phyloP scores from a whole-genome alignment of 1,284 basidiomycete genomes.

The Cryptococcus sp. region DNA sequence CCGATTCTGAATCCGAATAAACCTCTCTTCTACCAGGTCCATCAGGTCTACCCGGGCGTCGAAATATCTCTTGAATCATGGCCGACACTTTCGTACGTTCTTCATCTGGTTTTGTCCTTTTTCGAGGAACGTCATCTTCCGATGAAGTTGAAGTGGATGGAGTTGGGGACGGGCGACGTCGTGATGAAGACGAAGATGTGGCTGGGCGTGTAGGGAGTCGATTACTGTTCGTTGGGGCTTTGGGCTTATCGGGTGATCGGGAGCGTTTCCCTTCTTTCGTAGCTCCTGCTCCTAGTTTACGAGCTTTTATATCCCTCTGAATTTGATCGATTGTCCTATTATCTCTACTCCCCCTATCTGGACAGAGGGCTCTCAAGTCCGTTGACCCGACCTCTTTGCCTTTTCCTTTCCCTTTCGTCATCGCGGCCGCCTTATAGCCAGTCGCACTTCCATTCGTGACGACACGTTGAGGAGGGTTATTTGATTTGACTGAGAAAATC shows the following conservation, averaged over 20 bases:
- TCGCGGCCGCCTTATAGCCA: neutral
- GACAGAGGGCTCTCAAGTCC: slow-evolving; percentile 30
- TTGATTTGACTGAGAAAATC: slow-evolving; percentile 33
- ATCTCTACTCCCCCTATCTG: slow-evolving; percentile 35
- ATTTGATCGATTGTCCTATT: slow-evolving; percentile 39
- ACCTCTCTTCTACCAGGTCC: slow-evolving; percentile 8
- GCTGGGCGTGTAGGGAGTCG: neutral
- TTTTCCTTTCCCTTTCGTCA: neutral
- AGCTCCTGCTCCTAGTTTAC: slow-evolving; percentile 3
- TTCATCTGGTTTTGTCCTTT: neutral
- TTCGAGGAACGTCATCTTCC: neutral
- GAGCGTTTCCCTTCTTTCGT: neutral
- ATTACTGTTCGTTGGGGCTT: neutral
- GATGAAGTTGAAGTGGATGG: neutral
- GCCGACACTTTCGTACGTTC: slow-evolving; percentile 10
- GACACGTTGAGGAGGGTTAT: too few relatives aligned
- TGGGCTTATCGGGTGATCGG: neutral
- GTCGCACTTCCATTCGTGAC: slow-evolving; percentile 18
- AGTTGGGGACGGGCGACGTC: neutral
- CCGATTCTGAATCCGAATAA: slow-evolving; percentile 23
- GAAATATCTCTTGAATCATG: slow-evolving; percentile 29
- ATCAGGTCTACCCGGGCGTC: slow-evolving; percentile 17
- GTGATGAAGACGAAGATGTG: too few relatives aligned
- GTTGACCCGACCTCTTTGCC: slow-evolving; percentile 17
- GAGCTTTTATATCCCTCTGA: slow-evolving; percentile 31